Base-by-base conservation (phyloP, 495 filamentous ascomycete genomes). In the Neurospora sp. region DNA sequence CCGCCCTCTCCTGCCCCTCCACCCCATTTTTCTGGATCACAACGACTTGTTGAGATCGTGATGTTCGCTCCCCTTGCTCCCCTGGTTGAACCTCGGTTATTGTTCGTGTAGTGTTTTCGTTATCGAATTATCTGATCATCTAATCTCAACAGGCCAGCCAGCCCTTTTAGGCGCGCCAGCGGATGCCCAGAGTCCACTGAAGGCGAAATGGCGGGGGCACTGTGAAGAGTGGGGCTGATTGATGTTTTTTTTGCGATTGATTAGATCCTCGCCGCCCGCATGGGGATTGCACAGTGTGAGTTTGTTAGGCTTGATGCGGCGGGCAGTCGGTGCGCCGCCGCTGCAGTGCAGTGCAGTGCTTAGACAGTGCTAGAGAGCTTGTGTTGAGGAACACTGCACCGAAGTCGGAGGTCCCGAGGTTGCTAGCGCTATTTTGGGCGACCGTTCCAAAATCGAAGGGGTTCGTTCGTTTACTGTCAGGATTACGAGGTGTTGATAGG, bases 211-310 rank as follows among this genome's bases (percentile, higher is more conserved):
- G 37, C 27, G 45, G 73, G 31, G 44, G 16, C 14, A 42, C 14
- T 4, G 14, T 42, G 16, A 18, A 16, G 2, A 42, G 41, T 76
- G 78, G 78, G 77, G 74, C 77, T 71, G 77, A 80, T 79, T 80
- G 78, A 80, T 80, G 79, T 77, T 69, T 68, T 69, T 68, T 72
- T 71, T 76, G 69, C 68, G 77, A 76, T 77, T 78, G 72, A 75
- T 77, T 77, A 78, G 73, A 75, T 77, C 70, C 71, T 16, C 12
- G 53, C 6, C 12, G 53, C 53, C 5, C 72, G 53, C 27, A 9
- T 7, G 6, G 53, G 53, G 53, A 18, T 65, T 71, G 73, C 61
- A 72, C 68, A 37, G 70, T 61, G 71, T 70, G 12, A 38, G 61
- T 70, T 68, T 69, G 70, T 39, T 8, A 38, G 18, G 31, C 47